Evolutionary conservation across 83 land plant species (phyloP), one percentile per base, ranked within the genome.

Genomic region (Picea mariana): DNA sequence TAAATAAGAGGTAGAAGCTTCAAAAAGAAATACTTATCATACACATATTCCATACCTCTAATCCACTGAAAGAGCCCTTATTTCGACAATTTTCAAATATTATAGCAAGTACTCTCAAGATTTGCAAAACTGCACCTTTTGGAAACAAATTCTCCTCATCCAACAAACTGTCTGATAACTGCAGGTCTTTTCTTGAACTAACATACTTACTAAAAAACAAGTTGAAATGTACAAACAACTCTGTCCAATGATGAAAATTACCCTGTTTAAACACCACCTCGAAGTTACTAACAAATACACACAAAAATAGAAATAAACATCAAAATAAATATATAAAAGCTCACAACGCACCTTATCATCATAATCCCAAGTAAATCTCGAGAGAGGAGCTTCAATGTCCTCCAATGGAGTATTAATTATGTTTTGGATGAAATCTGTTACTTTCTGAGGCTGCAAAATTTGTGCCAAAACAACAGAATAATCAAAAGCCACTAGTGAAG

Each of bases 221-320:
- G 80, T 96, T 97, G 84, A 98, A 98, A 87, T 98, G 97, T 62
- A 91, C 82, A 84, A 96, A 92, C 61, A 98, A 82, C 18, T 96
- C 96, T 69, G 90, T 87, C 99, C 99, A 98, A 78, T 98, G 99
- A 86, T 94, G 97, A 80, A 91, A 94, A 71, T 96, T 96, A 61
- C 99, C 99, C 99, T 98, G 88, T 59, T 60, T 13, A 9, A 26
- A 67, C 63, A 85, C 21, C 44, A 62, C 47, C 18, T 49, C 34
- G 40, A 69, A 73, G 18, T 79, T 27, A 67, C 24, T 17, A 76
- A 73, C 67, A 44, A 23, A 55, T 60, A 80, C 59, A 16, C 20
- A 67, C 16, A n/a, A 23, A 18, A 73, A 34, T n/a, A 44, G 63
- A 24, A 83, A 31, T 16, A 38, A 55, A 21, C 16, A 23, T 63